A percentile compares a stretch with the other conserved stretches of the same genome.
These are phyloP conservation scores for Heteromeles arbutifolia DNA, from an alignment of 306 rosid genomes.

Conservation along the genomic window DNA sequence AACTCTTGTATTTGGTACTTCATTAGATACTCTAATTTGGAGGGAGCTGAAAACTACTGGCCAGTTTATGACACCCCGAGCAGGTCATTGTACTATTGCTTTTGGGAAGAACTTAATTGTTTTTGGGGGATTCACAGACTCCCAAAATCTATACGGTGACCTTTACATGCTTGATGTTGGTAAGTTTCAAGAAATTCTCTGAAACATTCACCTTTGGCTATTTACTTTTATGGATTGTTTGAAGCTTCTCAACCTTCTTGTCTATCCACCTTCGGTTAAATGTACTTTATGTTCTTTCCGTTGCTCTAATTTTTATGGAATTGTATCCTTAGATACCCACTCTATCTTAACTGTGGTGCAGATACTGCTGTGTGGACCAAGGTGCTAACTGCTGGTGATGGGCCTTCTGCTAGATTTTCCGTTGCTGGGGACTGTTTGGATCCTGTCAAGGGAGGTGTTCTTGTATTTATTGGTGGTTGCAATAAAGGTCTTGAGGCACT, in stretches of 20 bases:
- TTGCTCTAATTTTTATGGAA: neutral
- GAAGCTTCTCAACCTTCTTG: neutral
- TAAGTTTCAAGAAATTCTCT: conserved; percentile 34
- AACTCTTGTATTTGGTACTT: conserved; percentile 22
- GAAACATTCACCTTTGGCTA: neutral
- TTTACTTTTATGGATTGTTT: neutral
- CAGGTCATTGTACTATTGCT: conserved; percentile 88
- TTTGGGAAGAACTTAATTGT: conserved; percentile 85
- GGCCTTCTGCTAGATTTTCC: conserved; percentile 92
- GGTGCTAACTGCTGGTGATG: conserved; percentile 51
- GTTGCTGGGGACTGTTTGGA: conserved; percentile 92
- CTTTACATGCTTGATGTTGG: conserved; percentile 81
- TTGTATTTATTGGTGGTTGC: conserved; percentile 92
- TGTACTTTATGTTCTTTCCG: neutral
- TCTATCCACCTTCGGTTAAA: neutral
- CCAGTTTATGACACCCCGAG: conserved; percentile 79
- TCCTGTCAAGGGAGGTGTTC: conserved; percentile 73
- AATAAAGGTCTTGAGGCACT: conserved; percentile 90
- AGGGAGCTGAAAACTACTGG: conserved; percentile 81
- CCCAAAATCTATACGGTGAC: conserved; percentile 86
- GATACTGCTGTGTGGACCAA: conserved; percentile 84
- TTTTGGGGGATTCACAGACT: conserved; percentile 94
- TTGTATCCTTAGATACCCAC: conserved; percentile 8
- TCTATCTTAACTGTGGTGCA: conserved; percentile 30
- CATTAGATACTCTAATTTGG: conserved; percentile 83